Base-by-base conservation (phyloP, 1,284 basidiomycete species). In the Flammula alnicola region DNA sequence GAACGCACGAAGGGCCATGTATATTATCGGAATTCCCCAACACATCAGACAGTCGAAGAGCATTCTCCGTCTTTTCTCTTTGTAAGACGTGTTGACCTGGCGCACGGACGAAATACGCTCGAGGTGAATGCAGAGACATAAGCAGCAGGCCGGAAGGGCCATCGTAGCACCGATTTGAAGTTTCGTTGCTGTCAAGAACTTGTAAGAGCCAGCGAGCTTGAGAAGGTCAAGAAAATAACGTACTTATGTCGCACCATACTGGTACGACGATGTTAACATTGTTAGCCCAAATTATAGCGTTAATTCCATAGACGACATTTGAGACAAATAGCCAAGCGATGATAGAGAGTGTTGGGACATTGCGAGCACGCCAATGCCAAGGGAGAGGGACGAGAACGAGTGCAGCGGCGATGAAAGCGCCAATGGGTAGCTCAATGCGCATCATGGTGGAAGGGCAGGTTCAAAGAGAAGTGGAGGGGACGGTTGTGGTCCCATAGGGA, bases 201-300 rank as follows among this genome's bases (percentile, higher is more conserved):
- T 16, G 12, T 26, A 19, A 10, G 11, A 35, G 19, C 10, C 31
- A 49, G 35, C 40, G 11, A 5, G 4, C 12, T 19, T 20, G 41
- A 29, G 17, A 29, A 14, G 14, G 26, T 20, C 26, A 31, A 11
- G n/a, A 33, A 36, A 29, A n/a, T n/a, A 2, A 66, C 79, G 43
- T 50, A 83, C 81, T 62, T 44, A 84, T 80, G 57, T 85, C 85
- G 54, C 84, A 86, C 80, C 80, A 87, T 0, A 81, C 64, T 0
- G 73, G 72, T 0, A 67, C 65, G 4, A 54, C 56, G 38, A 77
- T 66, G 7, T 61, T 44, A 3, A 62, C 63, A 50, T 73, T 75
- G 30, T 71, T 64, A 26, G 63, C 66, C 82, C 84, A 86, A 6
- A 80, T 59, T 2, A 79, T 47, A 3, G 76, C 63, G 58, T 85